Base-by-base conservation (phyloP, 1,284 basidiomycete genomes). In the Apiotrichum brassicae region DNA sequence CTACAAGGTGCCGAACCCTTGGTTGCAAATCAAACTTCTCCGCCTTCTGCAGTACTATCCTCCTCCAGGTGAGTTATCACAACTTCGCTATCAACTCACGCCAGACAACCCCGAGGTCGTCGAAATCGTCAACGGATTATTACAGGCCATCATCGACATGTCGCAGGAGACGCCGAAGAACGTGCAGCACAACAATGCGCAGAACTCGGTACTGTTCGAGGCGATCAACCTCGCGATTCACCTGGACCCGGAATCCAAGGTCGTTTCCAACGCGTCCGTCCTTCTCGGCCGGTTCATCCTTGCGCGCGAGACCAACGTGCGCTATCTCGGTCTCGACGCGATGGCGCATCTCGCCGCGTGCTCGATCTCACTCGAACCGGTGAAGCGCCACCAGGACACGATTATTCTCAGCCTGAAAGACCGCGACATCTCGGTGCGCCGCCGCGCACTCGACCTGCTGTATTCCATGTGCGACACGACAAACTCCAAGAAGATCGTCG, bases 401-500 rank as follows among this genome's bases (percentile, higher is more conserved):
- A 97, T 98, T 70, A 94, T 97, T 52, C 76, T 91, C 20, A 91
- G 89, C 12, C 78, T 99, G 22, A 84, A 92, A 36, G 95, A 99
- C 76, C 90, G 92, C 65, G 95, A 99, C 71, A 97, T 98, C 52
- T 94, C 90, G 26, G 93, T 99, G 39, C 84, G 95, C 34, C 79
- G 95, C 48, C 80, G 95, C 51, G 95, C 92, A 1, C 79, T 99
- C 43, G 95, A 98, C 74, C 78, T 99, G 43, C 79, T 98, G 13
- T 98, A 97, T 75, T 95, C 91, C 72, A 97, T 98, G 94, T 98
- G 95, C 74, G 95, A 99, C 69, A 80, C 85, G 16, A 85, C 88
- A 62, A 98, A 97, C 74, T 89, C 93, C 14, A 92, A 93, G 67
- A 76, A 87, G 49, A 92, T 98, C 59, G 95, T 98, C 24, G 90